Evolutionary conservation across 176 grass and related monocot genomes (phyloP).

Genomic region (Carex scoparia): DNA sequence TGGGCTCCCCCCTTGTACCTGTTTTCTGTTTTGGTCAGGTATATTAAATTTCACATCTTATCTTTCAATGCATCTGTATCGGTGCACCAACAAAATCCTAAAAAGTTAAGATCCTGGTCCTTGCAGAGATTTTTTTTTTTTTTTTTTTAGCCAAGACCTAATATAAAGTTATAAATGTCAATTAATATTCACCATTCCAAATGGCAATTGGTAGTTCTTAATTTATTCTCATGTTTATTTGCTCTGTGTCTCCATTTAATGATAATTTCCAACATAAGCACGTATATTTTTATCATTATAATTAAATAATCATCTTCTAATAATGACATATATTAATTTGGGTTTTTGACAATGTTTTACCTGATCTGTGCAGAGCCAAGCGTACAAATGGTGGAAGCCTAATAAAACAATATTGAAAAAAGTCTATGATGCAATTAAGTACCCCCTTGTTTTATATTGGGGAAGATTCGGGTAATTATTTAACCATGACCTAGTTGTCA

Average conservation of each 20-base stretch:
- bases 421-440: constrained; percentile 74
- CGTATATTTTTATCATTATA: not conserved
- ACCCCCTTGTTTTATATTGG: constrained; percentile 80
- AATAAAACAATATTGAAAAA: constrained; percentile 55
- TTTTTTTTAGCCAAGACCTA: not conserved
- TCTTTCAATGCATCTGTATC: not conserved
- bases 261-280: not conserved
- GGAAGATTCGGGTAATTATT: constrained; percentile 64
- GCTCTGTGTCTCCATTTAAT: not conserved
- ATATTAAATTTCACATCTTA: not conserved
- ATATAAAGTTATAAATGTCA: not conserved
- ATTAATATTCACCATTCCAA: not conserved
- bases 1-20: constrained; percentile 67
- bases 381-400: constrained; percentile 92
- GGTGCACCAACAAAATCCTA: not conserved
- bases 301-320: not conserved
- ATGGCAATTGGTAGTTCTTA: not conserved
- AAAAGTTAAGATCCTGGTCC: not conserved
- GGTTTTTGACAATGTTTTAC: not conserved
- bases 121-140: not conserved
- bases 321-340: not conserved
- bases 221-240: not conserved
- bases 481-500: not conserved
- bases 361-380: constrained; percentile 39
- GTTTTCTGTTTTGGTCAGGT: constrained; percentile 90